A percentile compares a stretch with the other conserved stretches of the same genome.
phyloP scores from a whole-genome alignment of 129 eudicot species.

The Centella asiatica region DNA sequence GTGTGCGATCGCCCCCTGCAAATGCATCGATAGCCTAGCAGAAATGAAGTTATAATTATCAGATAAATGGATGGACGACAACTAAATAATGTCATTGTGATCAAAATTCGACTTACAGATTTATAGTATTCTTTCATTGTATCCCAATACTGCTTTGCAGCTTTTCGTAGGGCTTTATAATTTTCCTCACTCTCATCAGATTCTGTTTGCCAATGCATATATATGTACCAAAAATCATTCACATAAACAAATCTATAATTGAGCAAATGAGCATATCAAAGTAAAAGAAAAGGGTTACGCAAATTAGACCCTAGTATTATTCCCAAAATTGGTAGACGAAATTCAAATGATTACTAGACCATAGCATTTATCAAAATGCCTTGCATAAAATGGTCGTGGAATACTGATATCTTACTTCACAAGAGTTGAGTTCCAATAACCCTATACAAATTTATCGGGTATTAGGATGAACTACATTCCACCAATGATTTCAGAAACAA shows the following conservation, averaged over 20 bases:
- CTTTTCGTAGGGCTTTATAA: constrained; percentile 44
- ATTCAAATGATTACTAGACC: too few species aligned
- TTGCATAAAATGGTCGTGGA: too few species aligned
- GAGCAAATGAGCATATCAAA: too few species aligned
- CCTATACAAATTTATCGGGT: too few species aligned
- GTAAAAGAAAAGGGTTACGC: not conserved
- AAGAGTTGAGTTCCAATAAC: too few species aligned
- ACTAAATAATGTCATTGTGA: not conserved
- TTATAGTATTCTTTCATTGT: constrained; percentile 65
- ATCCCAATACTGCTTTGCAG: constrained; percentile 46
- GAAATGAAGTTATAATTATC: constrained; percentile 3
- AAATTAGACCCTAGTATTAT: too few species aligned
- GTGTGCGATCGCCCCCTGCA: constrained; percentile 30
- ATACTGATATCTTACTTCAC: too few species aligned
- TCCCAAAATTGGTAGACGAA: too few species aligned
- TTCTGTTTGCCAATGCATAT: constrained; percentile 19
- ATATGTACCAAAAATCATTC: constrained; percentile 9
- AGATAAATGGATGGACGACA: not conserved
- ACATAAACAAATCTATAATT: not conserved
- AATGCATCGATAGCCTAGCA: constrained; percentile 71
- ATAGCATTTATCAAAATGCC: too few species aligned
- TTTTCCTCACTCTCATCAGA: constrained; percentile 33
- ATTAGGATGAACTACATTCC: too few species aligned
- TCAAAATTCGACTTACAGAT: constrained; percentile 43
- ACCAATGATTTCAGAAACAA: too few species aligned